These are phyloP conservation scores for Isabelozyma gotoi DNA, from an alignment of 805 yeast species.

Conservation along the genomic window DNA sequence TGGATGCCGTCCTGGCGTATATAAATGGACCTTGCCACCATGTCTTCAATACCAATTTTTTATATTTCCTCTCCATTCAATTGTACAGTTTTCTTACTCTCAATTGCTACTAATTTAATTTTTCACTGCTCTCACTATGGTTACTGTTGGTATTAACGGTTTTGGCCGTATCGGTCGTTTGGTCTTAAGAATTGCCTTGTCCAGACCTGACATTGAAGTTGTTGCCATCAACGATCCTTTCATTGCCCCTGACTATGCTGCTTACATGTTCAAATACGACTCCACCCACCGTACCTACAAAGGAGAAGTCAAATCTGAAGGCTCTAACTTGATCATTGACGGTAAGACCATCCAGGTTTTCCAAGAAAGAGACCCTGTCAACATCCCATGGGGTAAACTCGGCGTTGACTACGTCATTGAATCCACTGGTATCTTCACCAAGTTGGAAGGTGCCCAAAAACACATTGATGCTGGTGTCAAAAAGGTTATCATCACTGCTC, in stretches of 20 bases:
- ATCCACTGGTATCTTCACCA: conserved; percentile 38
- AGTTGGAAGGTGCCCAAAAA: conserved; percentile 33
- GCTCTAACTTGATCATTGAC: conserved; percentile 23
- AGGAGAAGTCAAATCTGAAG: conserved; percentile 27
- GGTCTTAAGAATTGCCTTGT: conserved; percentile 31
- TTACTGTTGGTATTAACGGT: conserved; percentile 35
- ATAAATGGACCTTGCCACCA: too few species aligned
- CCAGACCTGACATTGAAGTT: conserved; percentile 30
- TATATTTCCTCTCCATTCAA: too few species aligned
- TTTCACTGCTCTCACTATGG: conserved; percentile 14
- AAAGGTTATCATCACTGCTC: conserved; percentile 35
- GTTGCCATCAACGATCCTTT: conserved; percentile 36
- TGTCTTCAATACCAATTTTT: too few species aligned
- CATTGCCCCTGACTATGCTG: conserved; percentile 34
- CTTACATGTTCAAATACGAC: conserved; percentile 38
- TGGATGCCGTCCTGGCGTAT: too few species aligned
- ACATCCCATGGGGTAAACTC: conserved; percentile 33
- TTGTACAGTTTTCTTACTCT: too few species aligned
- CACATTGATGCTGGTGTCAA: conserved; percentile 38
- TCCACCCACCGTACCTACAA: conserved; percentile 34
- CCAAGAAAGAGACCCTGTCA: conserved; percentile 35
- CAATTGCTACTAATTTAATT: too few species aligned
- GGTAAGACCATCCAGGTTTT: conserved; percentile 26
- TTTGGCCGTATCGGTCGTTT: conserved; percentile 38
- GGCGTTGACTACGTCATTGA: conserved; percentile 33